These are phyloP conservation scores for Sordariomycetes sp. DNA, from an alignment of 2,329 filamentous ascomycete species.

Conservation along the genomic window DNA sequence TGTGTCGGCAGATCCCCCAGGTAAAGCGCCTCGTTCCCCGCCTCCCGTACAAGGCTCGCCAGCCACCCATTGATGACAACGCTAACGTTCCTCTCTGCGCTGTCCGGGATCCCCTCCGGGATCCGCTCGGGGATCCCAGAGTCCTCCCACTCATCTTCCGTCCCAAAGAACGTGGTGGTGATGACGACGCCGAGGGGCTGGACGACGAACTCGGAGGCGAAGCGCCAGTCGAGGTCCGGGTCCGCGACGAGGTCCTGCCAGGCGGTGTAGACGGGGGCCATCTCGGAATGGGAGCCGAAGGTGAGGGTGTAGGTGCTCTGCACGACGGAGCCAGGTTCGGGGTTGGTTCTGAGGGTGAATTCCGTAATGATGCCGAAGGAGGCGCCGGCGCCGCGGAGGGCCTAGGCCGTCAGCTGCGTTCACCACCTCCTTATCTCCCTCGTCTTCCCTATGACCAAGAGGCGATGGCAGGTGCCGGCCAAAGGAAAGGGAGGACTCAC, in stretches of 20 bases:
- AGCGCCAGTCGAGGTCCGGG: constrained; percentile 40
- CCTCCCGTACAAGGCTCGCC: constrained; percentile 38
- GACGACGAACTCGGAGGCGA: constrained; percentile 42
- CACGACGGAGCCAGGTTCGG: constrained; percentile 39
- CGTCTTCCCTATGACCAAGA: too few species aligned
- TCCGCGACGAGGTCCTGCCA: constrained; percentile 47
- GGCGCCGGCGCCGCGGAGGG: constrained; percentile 40
- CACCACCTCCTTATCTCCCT: too few species aligned
- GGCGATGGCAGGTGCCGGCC: too few species aligned
- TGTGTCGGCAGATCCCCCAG: constrained; percentile 30
- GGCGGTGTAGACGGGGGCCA: constrained; percentile 33
- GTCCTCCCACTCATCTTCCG: constrained; percentile 37
- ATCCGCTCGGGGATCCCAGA: constrained; percentile 35
- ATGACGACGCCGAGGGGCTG: constrained; percentile 40
- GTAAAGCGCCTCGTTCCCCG: constrained; percentile 32
- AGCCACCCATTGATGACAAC: constrained; percentile 50
- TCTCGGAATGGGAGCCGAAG: constrained; percentile 30
- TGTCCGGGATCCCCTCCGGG: constrained; percentile 27
- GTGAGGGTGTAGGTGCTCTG: constrained; percentile 44
- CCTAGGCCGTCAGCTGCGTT: constrained; percentile 10
- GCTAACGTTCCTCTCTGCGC: constrained; percentile 17
- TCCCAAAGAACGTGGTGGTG: constrained; percentile 48
- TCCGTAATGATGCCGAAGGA: constrained; percentile 44
- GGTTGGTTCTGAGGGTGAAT: constrained; percentile 41
- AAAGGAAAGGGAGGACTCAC: not conserved